Evolutionary conservation across 805 yeast genomes (phyloP).

Genomic region (Candida piceae): DNA sequence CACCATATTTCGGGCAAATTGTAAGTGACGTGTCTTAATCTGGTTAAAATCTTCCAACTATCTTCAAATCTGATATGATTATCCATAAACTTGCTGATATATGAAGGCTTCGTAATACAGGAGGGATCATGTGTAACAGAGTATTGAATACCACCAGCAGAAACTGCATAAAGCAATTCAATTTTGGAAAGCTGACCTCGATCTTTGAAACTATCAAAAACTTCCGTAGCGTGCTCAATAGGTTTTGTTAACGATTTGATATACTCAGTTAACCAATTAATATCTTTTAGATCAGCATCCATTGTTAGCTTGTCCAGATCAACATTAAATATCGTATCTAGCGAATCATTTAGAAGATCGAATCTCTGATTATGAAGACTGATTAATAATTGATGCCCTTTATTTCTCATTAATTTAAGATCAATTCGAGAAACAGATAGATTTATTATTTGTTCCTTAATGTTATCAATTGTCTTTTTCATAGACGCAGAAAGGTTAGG

Average conservation of each 20-base stretch:
- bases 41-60: constrained; percentile 81
- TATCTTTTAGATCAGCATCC: constrained; percentile 16
- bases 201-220: constrained; percentile 5
- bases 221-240: constrained; percentile 6
- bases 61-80: constrained; percentile 76
- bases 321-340: constrained; percentile 5
- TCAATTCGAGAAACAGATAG: constrained; percentile 9
- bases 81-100: constrained; percentile 63
- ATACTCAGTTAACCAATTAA: constrained; percentile 17
- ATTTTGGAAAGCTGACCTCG: constrained; percentile 22
- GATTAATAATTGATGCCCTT: constrained; percentile 9
- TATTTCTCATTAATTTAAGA: constrained; percentile 7
- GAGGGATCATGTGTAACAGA: constrained; percentile 79
- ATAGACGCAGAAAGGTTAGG: constrained; percentile 32
- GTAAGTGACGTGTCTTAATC: constrained; percentile 69
- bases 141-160: constrained; percentile 34
- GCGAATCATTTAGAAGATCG: background rate
- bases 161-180: constrained; percentile 38
- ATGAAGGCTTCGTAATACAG: constrained; percentile 85
- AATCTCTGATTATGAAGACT: constrained; percentile 5
- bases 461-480: constrained; percentile 7
- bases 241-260: constrained; percentile 5
- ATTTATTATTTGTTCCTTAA: constrained; percentile 4
- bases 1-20: constrained; percentile 54
- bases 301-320: constrained; percentile 14